phyloP scores from a whole-genome alignment of 2,329 filamentous ascomycete genomes.

The Berkeleyomyces basicola region DNA sequence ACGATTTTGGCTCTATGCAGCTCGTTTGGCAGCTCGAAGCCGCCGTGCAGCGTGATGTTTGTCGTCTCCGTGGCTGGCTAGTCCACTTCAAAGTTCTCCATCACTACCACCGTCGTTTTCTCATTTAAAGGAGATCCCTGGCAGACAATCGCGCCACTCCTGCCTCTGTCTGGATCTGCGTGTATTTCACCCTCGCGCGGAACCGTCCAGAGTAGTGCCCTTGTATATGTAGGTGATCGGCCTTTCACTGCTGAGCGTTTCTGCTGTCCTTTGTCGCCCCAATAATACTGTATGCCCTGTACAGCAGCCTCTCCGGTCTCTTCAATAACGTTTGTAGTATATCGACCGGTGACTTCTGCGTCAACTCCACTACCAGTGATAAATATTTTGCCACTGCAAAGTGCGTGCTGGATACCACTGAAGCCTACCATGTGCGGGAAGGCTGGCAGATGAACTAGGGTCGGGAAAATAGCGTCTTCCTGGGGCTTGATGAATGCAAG shows the following conservation, averaged over 20 bases:
- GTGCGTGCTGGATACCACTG: conserved; percentile 2
- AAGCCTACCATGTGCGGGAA: conserved; percentile 2
- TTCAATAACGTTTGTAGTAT: background rate
- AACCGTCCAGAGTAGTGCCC: conserved; percentile 5
- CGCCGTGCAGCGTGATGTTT: conserved; percentile 8
- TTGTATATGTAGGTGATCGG: background rate
- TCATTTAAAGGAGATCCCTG: background rate
- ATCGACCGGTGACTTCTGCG: background rate
- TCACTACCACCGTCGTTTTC: conserved; percentile 1
- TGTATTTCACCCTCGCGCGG: conserved; percentile 3
- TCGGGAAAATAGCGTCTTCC: background rate
- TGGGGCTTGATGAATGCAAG: conserved; percentile 4
- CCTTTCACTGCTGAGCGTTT: background rate
- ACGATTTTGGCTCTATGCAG: conserved; percentile 3
- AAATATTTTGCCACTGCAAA: conserved; percentile 1
- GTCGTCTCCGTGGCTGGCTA: conserved; percentile 8
- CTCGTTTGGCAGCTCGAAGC: conserved; percentile 6
- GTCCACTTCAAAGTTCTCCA: conserved; percentile 10
- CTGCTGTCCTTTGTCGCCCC: conserved; percentile 4
- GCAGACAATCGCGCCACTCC: conserved; percentile 1
- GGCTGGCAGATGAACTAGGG: background rate
- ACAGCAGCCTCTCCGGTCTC: conserved; percentile 3
- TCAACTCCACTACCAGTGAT: conserved; percentile 1
- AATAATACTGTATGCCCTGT: conserved; percentile 7
- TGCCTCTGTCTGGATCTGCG: background rate